Conservation (phyloP, 2,329 filamentous ascomycete genomes). For the Penicillium occitanis region DNA sequence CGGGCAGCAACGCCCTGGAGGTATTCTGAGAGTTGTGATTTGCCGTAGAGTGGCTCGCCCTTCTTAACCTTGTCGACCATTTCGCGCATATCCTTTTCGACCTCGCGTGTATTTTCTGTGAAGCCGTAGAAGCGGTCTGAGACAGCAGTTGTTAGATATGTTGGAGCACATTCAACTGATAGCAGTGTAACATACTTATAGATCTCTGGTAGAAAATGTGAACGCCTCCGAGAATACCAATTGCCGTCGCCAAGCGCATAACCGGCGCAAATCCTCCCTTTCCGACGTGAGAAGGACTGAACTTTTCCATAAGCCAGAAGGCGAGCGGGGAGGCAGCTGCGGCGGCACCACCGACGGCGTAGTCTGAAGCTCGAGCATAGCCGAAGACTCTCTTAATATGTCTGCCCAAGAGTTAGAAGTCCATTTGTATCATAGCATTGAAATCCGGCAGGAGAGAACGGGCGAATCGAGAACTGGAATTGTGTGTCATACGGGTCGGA, state of each 20-base stretch:
- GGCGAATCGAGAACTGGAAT: not conserved
- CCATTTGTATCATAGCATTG: not conserved
- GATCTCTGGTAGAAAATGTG: conserved; percentile 83
- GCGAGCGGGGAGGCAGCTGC: conserved; percentile 71
- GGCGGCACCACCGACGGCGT: conserved; percentile 66
- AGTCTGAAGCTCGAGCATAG: conserved; percentile 86
- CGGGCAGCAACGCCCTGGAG: conserved; percentile 90
- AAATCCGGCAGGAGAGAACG: not conserved
- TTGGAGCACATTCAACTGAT: not conserved
- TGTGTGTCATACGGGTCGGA: conserved; percentile 76
- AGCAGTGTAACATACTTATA: conserved; percentile 61
- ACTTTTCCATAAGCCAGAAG: conserved; percentile 76
- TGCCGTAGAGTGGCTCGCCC: conserved; percentile 85
- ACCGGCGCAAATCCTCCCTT: conserved; percentile 78
- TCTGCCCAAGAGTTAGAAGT: conserved; percentile 51
- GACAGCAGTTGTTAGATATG: not conserved
- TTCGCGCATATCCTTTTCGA: conserved; percentile 95
- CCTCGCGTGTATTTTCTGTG: conserved; percentile 85
- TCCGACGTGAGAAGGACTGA: conserved; percentile 81
- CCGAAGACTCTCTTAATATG: conserved; percentile 86
- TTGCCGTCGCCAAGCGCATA: conserved; percentile 72
- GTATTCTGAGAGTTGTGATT: conserved; percentile 73
- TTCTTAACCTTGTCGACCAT: conserved; percentile 97
- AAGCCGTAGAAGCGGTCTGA: conserved; percentile 94
- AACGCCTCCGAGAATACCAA: conserved; percentile 77